Evolutionary conservation across 345 rosid species (phyloP).

Genomic region (Populus ilicifolia): DNA sequence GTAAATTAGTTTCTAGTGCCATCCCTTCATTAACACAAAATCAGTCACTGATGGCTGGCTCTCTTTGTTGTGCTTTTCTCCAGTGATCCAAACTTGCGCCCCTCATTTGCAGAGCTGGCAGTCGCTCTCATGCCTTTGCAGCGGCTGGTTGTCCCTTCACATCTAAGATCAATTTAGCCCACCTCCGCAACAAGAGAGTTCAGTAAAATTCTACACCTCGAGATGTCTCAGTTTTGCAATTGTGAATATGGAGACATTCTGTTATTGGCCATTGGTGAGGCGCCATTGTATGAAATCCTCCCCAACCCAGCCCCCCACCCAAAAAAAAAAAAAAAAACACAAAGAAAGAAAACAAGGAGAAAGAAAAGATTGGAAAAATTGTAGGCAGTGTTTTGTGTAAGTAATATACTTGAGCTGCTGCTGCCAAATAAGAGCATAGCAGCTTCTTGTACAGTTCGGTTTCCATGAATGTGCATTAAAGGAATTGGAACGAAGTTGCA

Average conservation of each 20-base stretch:
- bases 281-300: constrained; percentile 8
- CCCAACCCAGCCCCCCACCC: no score
- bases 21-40: neutral
- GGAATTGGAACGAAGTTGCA: constrained; percentile 13
- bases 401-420: constrained; percentile 7
- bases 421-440: constrained; percentile 15
- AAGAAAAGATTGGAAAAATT: neutral
- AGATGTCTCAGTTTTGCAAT: constrained; percentile 25
- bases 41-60: neutral
- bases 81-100: constrained; percentile 90
- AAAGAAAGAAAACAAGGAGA: neutral
- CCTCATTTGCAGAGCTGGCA: constrained; percentile 74
- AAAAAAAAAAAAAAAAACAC: neutral
- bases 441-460: constrained; percentile 32
- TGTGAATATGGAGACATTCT: constrained; percentile 37
- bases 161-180: constrained; percentile 48
- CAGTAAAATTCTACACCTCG: constrained; percentile 64
- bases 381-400: constrained; percentile 5
- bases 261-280: constrained; percentile 10
- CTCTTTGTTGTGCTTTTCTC: constrained; percentile 2
- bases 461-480: constrained; percentile 4
- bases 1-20: neutral
- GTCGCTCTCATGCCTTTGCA: constrained; percentile 80
- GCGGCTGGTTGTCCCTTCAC: constrained; percentile 57
- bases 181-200: constrained; percentile 43